Conservation (phyloP, 78 protist genomes). For the Polysphondylium violaceum region DNA sequence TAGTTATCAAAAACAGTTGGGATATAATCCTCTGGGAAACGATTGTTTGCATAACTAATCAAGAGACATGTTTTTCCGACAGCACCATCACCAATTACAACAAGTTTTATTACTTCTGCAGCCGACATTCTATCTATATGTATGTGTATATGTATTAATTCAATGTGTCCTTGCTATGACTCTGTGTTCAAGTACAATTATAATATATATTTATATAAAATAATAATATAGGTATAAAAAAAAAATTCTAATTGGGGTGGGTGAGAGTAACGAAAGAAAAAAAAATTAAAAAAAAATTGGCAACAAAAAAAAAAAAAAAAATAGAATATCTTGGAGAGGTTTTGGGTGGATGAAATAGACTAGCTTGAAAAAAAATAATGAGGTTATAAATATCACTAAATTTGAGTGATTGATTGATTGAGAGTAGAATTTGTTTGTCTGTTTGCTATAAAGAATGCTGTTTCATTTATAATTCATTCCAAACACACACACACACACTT, state of each 20-base stretch:
- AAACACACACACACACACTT: too few species aligned
- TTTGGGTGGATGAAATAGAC: not conserved
- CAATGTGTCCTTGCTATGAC: too few species aligned
- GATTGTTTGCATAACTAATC: slow-evolving; percentile 86
- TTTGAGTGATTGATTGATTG: too few species aligned
- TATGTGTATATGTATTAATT: not conserved
- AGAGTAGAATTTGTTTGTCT: too few species aligned
- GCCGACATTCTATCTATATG: slow-evolving; percentile 57
- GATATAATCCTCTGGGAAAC: slow-evolving; percentile 90
- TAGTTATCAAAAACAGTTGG: slow-evolving; percentile 96
- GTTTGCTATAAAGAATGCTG: too few species aligned
- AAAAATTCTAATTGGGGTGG: not conserved
- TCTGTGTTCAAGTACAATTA: too few species aligned
- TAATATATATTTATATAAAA: too few species aligned
- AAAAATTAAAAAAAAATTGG: slow-evolving; percentile 23
- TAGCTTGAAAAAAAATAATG: not conserved
- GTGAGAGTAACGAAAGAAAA: slow-evolving; percentile 2
- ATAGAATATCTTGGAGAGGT: not conserved
- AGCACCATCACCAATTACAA: slow-evolving; percentile 89
- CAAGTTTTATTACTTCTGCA: slow-evolving; percentile 74
- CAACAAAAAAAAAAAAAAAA: slow-evolving; percentile 7
- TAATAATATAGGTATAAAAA: not conserved
- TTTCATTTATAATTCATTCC: too few species aligned
- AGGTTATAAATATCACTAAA: too few species aligned
- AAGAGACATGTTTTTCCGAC: slow-evolving; percentile 88